These are phyloP conservation scores for Neocucurbitaria cava DNA, from an alignment of 2,329 filamentous ascomycete species.

Conservation along the genomic window DNA sequence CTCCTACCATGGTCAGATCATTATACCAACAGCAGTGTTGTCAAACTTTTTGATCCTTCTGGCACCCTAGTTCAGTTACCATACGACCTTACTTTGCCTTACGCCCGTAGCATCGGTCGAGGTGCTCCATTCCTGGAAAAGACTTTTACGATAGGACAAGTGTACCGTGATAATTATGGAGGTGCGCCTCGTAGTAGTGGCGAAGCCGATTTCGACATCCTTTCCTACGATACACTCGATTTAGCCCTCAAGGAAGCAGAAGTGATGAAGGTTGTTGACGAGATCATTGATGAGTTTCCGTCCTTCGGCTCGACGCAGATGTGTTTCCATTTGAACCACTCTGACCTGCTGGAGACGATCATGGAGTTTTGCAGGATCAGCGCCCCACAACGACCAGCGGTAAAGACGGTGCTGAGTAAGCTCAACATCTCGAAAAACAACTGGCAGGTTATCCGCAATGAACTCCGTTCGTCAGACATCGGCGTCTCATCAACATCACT, in stretches of 20 bases:
- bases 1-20: slow-evolving; percentile 84
- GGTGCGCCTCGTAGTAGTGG: slow-evolving; percentile 83
- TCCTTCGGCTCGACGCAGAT: slow-evolving; percentile 74
- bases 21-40: slow-evolving; percentile 72
- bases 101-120: slow-evolving; percentile 83
- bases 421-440: slow-evolving; percentile 81
- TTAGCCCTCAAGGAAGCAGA: slow-evolving; percentile 91
- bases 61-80: slow-evolving; percentile 94
- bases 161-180: slow-evolving; percentile 81
- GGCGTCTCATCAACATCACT: slow-evolving; percentile 88
- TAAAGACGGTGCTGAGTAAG: slow-evolving; percentile 85
- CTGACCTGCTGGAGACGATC: slow-evolving; percentile 83
- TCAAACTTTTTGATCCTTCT: slow-evolving; percentile 80
- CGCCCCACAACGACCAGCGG: slow-evolving; percentile 68
- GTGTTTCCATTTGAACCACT: slow-evolving; percentile 91
- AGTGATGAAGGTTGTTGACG: slow-evolving; percentile 91
- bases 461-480: slow-evolving; percentile 80
- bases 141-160: slow-evolving; percentile 84
- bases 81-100: slow-evolving; percentile 88
- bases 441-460: slow-evolving; percentile 82
- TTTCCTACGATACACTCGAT: slow-evolving; percentile 82
- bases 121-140: slow-evolving; percentile 71
- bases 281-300: slow-evolving; percentile 83
- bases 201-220: slow-evolving; percentile 95
- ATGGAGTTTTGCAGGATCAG: slow-evolving; percentile 89